Percentiles rank a stretch among this genome's conserved stretches.
Conservation (phyloP, 257 asterid genomes). For the Hygrophila difformis region DNA sequence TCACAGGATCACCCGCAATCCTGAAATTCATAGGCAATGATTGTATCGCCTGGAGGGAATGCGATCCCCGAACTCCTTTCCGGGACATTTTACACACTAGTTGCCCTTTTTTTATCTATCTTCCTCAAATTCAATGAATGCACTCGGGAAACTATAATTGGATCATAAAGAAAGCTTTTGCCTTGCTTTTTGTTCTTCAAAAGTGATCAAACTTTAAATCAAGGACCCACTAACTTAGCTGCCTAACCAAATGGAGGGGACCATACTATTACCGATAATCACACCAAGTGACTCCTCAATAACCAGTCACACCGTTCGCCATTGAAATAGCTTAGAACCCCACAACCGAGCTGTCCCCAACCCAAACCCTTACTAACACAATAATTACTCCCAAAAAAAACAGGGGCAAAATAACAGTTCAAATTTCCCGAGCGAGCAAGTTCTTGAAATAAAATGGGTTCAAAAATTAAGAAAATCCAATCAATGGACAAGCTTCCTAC, state of each 20-base stretch:
- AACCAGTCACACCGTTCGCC: constrained; percentile 39
- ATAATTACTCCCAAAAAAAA: constrained; percentile 9
- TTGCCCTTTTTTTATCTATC: constrained; percentile 9
- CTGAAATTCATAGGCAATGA: constrained; percentile 66
- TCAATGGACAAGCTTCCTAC: no score
- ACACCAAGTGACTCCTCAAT: constrained; percentile 36
- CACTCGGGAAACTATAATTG: constrained; percentile 42
- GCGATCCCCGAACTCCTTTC: constrained; percentile 29
- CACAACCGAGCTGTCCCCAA: constrained; percentile 24
- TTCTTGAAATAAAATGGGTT: no score
- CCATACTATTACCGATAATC: constrained; percentile 30
- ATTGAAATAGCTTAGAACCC: constrained; percentile 24
- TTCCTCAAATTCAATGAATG: constrained; percentile 37
- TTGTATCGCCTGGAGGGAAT: constrained; percentile 54
- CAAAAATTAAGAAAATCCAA: no score
- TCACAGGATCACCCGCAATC: constrained; percentile 34
- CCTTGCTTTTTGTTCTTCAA: constrained; percentile 24
- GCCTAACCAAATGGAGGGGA: constrained; percentile 78
- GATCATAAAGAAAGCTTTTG: constrained; percentile 53
- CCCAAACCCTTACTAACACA: constrained; percentile 19
- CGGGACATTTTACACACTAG: constrained; percentile 40
- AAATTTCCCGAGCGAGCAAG: neutral
- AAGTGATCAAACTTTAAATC: constrained; percentile 44
- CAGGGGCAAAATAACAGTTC: neutral
- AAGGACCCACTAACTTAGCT: constrained; percentile 67